Evolutionary conservation across 2,329 filamentous ascomycete genomes (phyloP).

Genomic region (Teratosphaeria gauchensis): DNA sequence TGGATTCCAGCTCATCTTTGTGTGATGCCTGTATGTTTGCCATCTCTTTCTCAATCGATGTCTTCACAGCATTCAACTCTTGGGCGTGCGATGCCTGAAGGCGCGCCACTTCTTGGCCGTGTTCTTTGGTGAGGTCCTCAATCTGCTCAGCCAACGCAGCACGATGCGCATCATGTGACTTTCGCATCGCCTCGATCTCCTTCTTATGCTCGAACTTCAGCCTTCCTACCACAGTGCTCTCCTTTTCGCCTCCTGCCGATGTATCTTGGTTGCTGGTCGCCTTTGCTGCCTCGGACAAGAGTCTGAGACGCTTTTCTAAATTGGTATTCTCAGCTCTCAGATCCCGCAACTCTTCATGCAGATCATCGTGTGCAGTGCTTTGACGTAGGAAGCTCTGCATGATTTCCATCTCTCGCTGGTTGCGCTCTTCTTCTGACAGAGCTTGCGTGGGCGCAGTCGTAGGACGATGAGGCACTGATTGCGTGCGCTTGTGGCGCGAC

Average conservation of each 20-base stretch:
- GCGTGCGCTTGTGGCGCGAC: constrained; percentile 12
- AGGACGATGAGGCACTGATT: constrained; percentile 9
- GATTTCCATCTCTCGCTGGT: constrained; percentile 18
- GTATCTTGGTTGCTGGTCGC: constrained; percentile 4
- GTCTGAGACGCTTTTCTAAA: constrained; percentile 12
- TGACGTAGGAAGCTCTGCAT: constrained; percentile 21
- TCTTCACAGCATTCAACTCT: not conserved
- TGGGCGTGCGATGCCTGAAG: not conserved
- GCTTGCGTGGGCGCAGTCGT: constrained; percentile 10
- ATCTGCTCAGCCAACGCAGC: not conserved
- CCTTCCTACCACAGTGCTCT: constrained; percentile 1
- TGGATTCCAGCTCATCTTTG: constrained; percentile 5
- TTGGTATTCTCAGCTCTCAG: constrained; percentile 16
- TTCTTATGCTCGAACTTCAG: constrained; percentile 2
- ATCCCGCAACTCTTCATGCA: constrained; percentile 15
- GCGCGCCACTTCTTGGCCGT: not conserved
- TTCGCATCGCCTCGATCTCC: not conserved
- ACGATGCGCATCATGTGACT: not conserved
- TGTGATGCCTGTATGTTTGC: constrained; percentile 3
- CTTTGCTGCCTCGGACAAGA: constrained; percentile 7
- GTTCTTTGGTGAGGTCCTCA: not conserved
- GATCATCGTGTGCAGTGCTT: constrained; percentile 13
- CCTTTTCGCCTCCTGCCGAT: constrained; percentile 3
- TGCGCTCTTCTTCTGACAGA: constrained; percentile 13
- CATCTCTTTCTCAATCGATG: not conserved